phyloP scores from a whole-genome alignment of 1,139 yeast genomes.

The Pichia sp. region DNA sequence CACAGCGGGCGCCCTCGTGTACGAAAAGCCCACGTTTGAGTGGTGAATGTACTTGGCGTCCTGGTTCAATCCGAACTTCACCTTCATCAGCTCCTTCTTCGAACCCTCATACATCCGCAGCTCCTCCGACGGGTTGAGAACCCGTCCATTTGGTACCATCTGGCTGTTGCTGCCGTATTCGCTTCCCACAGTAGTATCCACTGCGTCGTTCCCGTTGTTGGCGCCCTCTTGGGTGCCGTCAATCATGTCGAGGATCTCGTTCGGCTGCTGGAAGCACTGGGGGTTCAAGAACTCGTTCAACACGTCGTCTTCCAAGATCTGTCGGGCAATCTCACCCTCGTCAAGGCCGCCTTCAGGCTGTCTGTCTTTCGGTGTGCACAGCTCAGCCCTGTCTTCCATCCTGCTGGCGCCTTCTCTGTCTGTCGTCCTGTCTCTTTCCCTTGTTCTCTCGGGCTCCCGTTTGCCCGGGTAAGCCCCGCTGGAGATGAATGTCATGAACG shows the following conservation, averaged over 20 bases:
- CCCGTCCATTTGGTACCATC: neutral
- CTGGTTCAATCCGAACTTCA: constrained; percentile 48
- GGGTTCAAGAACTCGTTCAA: constrained; percentile 20
- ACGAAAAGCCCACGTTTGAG: constrained; percentile 17
- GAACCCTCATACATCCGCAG: constrained; percentile 43
- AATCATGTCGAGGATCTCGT: constrained; percentile 41
- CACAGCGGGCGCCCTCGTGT: constrained; percentile 11
- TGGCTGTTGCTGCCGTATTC: neutral
- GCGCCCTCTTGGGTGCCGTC: constrained; percentile 38
- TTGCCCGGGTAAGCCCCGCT: constrained; percentile 6
- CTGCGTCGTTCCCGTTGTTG: constrained; percentile 48
- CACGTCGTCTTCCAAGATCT: constrained; percentile 17
- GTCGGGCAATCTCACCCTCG: neutral
- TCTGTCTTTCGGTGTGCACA: neutral
- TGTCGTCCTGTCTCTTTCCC: neutral
- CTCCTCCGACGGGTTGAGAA: constrained; percentile 22
- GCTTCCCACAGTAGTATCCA: neutral
- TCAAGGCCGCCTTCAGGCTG: neutral
- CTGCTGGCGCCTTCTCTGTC: neutral
- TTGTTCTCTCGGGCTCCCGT: neutral
- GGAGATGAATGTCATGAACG: constrained; percentile 14
- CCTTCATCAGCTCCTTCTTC: constrained; percentile 48
- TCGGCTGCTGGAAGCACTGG: constrained; percentile 22
- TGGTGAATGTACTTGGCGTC: constrained; percentile 16
- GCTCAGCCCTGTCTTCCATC: neutral